Conservation (phyloP, 257 asterid genomes). For the Petrea volubilis region DNA sequence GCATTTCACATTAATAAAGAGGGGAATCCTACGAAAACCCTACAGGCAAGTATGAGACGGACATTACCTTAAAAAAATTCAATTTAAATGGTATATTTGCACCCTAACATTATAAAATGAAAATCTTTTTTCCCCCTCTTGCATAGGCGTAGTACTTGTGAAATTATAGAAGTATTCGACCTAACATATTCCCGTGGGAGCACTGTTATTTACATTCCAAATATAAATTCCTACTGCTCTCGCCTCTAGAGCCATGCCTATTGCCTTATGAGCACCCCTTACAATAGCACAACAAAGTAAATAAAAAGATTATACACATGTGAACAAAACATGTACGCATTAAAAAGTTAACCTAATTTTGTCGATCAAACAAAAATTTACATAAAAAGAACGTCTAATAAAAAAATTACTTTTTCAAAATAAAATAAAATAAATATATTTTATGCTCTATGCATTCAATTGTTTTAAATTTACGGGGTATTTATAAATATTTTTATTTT, state of each 20-base stretch:
- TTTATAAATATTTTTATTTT: no score
- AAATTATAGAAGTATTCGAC: slow-evolving; percentile 13
- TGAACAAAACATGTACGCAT: background rate
- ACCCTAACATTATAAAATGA: slow-evolving; percentile 7
- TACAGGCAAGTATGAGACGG: no score
- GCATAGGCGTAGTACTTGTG: background rate
- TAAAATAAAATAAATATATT: no score
- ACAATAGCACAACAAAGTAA: background rate
- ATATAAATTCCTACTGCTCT: slow-evolving; percentile 8
- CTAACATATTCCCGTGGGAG: slow-evolving; percentile 19
- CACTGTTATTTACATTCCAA: background rate
- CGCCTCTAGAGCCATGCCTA: background rate
- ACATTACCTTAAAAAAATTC: no score
- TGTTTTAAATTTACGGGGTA: no score
- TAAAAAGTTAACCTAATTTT: background rate
- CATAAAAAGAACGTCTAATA: no score
- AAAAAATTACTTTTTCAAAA: no score
- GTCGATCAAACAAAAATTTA: no score
- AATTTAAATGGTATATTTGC: background rate
- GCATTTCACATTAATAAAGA: no score
- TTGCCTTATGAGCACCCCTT: background rate
- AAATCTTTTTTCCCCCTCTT: background rate
- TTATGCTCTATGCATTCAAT: no score
- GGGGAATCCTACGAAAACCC: no score
- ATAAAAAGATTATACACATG: background rate